Percentiles rank a stretch among this genome's conserved stretches.
phyloP scores from a whole-genome alignment of 192 early-diverging fungal species.

The Coemansia sp. region DNA sequence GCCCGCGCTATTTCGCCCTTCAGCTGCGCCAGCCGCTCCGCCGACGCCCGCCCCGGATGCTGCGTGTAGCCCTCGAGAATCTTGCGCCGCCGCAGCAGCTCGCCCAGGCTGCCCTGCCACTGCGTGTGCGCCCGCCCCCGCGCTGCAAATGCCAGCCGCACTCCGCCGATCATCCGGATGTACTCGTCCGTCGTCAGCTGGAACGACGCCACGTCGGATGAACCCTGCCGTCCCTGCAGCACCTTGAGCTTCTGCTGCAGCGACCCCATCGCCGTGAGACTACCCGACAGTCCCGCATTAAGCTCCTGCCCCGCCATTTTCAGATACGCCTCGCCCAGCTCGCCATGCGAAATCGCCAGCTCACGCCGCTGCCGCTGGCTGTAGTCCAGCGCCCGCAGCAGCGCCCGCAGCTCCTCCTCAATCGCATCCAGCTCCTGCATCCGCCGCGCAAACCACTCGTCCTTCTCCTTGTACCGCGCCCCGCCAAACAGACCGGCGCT shows the following conservation, averaged over 20 bases:
- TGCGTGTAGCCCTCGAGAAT: conserved; percentile 63
- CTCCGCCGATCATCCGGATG: conserved; percentile 80
- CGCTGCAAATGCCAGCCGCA: conserved; percentile 78
- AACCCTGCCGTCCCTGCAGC: conserved; percentile 76
- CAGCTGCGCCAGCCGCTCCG: conserved; percentile 45
- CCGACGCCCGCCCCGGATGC: conserved; percentile 32
- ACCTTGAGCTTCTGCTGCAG: conserved; percentile 79
- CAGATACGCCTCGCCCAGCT: conserved; percentile 78
- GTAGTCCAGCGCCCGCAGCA: conserved; percentile 76
- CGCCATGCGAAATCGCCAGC: conserved; percentile 66
- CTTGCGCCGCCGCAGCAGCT: conserved; percentile 68
- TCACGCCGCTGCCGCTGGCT: conserved; percentile 74
- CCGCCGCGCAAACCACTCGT: conserved; percentile 78
- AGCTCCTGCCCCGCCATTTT: conserved; percentile 70
- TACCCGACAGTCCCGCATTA: conserved; percentile 64
- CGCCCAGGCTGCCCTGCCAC: conserved; percentile 69
- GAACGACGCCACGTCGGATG: conserved; percentile 70
- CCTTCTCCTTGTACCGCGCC: conserved; percentile 68
- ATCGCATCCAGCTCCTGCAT: conserved; percentile 72
- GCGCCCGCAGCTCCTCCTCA: conserved; percentile 73
- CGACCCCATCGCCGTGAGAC: conserved; percentile 71
- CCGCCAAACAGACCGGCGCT: conserved; percentile 65
- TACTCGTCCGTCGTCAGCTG: conserved; percentile 86
- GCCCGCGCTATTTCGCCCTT: conserved; percentile 46
- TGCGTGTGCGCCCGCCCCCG: conserved; percentile 65